Conservation (phyloP, 2,329 filamentous ascomycete genomes). For the Pseudonectria buxi region DNA sequence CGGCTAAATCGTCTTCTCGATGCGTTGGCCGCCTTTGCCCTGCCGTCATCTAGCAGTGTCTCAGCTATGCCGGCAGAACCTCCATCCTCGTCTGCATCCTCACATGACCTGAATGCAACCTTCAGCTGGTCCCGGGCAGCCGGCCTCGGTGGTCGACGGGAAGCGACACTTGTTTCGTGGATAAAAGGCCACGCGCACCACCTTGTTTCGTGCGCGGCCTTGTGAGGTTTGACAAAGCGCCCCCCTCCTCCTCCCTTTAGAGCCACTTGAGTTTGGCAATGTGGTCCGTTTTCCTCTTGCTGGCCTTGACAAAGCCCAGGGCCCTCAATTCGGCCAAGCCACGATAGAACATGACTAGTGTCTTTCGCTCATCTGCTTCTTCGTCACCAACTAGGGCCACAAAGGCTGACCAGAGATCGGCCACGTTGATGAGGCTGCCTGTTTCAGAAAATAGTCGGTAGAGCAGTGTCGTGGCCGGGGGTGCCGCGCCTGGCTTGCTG, state of each 20-base stretch:
- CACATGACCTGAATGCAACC: too few species aligned
- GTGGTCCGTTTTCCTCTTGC: conserved; percentile 87
- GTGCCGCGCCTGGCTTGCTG: conserved; percentile 50
- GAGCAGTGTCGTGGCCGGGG: conserved; percentile 65
- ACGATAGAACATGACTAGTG: conserved; percentile 74
- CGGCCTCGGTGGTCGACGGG: neutral
- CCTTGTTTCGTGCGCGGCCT: neutral
- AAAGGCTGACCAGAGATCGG: conserved; percentile 75
- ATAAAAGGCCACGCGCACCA: neutral
- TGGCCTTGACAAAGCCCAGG: conserved; percentile 82
- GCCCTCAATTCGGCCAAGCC: conserved; percentile 77
- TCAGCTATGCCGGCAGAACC: too few species aligned
- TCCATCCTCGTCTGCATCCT: too few species aligned
- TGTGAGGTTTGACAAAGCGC: too few species aligned
- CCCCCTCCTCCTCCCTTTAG: conserved; percentile 21
- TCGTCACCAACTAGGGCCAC: conserved; percentile 50
- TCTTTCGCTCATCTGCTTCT: conserved; percentile 43
- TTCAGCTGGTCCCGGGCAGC: too few species aligned
- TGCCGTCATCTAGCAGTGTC: too few species aligned
- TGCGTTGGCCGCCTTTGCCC: too few species aligned
- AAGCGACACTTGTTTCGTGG: neutral
- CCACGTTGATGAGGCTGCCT: conserved; percentile 68
- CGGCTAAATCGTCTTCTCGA: too few species aligned
- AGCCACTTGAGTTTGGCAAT: conserved; percentile 84
- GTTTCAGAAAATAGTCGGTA: conserved; percentile 77